These are phyloP conservation scores for Petasospora rhodanensis DNA, from an alignment of 1,139 yeast genomes.

Conservation along the genomic window DNA sequence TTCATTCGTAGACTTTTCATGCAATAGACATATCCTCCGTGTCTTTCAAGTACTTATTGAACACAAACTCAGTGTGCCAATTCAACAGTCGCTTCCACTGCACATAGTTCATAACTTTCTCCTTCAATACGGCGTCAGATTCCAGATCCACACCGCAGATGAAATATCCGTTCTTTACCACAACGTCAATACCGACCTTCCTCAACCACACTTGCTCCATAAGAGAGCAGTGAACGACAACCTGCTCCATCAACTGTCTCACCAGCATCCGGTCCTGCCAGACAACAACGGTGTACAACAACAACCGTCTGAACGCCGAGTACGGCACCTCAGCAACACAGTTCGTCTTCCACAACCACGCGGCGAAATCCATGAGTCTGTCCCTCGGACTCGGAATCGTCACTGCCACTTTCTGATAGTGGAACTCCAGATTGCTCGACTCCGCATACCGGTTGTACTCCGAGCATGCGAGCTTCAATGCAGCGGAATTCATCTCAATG, in stretches of 20 bases:
- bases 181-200: slow-evolving; percentile 11
- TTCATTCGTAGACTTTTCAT: background rate
- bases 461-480: slow-evolving; percentile 9
- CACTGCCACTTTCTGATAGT: slow-evolving; percentile 5
- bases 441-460: slow-evolving; percentile 14
- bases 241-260: slow-evolving; percentile 17
- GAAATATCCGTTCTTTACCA: slow-evolving; percentile 13
- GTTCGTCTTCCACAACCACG: slow-evolving; percentile 21
- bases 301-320: slow-evolving; percentile 15
- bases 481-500: slow-evolving; percentile 14
- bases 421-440: slow-evolving; percentile 2
- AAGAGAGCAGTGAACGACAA: slow-evolving; percentile 16
- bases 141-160: slow-evolving; percentile 10
- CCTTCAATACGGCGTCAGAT: slow-evolving; percentile 11
- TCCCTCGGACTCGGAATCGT: slow-evolving; percentile 10
- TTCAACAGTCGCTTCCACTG: slow-evolving; percentile 20
- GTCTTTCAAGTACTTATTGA: slow-evolving; percentile 13
- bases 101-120: slow-evolving; percentile 13
- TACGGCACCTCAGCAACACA: slow-evolving; percentile 20
- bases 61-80: slow-evolving; percentile 20
- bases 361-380: slow-evolving; percentile 11
- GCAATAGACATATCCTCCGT: slow-evolving; percentile 4
- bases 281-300: slow-evolving; percentile 10
- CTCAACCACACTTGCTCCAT: slow-evolving; percentile 16
- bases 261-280: slow-evolving; percentile 16